Evolutionary conservation across 2,329 filamentous ascomycete species (phyloP).

Genomic region (Fusarium dimerum): DNA sequence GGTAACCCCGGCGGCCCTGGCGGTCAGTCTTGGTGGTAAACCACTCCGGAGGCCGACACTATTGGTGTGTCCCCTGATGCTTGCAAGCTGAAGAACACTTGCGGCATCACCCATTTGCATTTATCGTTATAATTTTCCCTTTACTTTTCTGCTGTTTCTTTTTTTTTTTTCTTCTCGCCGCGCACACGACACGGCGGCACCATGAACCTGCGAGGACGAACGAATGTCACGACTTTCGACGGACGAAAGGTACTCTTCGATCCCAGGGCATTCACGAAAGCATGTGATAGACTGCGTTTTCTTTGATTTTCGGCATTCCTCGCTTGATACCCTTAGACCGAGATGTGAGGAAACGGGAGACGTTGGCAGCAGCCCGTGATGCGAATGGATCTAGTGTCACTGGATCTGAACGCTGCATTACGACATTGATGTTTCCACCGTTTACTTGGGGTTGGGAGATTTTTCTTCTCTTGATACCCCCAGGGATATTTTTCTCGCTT

Average conservation of each 20-base stretch:
- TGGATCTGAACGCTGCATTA: slow-evolving; percentile 39
- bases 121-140: slow-evolving; percentile 16
- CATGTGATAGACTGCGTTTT: slow-evolving; percentile 48
- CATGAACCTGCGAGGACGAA: slow-evolving; percentile 41
- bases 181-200: slow-evolving; percentile 43
- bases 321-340: slow-evolving; percentile 49
- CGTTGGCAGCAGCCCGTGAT: slow-evolving; percentile 40
- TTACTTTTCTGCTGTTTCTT: slow-evolving; percentile 26
- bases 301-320: slow-evolving; percentile 45
- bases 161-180: slow-evolving; percentile 30
- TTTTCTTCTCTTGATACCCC: slow-evolving; percentile 25
- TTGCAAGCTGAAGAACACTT: slow-evolving; percentile 10
- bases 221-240: slow-evolving; percentile 33
- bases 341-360: slow-evolving; percentile 42
- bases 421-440: slow-evolving; percentile 40
- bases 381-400: slow-evolving; percentile 34
- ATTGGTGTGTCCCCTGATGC: slow-evolving; percentile 21
- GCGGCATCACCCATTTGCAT: slow-evolving; percentile 23
- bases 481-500: slow-evolving; percentile 42
- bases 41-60: slow-evolving; percentile 10
- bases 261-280: slow-evolving; percentile 43
- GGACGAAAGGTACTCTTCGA: slow-evolving; percentile 38
- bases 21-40: slow-evolving; percentile 70
- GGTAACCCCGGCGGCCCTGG: slow-evolving; percentile 71
- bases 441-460: slow-evolving; percentile 34